These are phyloP conservation scores for Fusarium decemcellulare DNA, from an alignment of 2,329 filamentous ascomycete genomes.

Conservation along the genomic window DNA sequence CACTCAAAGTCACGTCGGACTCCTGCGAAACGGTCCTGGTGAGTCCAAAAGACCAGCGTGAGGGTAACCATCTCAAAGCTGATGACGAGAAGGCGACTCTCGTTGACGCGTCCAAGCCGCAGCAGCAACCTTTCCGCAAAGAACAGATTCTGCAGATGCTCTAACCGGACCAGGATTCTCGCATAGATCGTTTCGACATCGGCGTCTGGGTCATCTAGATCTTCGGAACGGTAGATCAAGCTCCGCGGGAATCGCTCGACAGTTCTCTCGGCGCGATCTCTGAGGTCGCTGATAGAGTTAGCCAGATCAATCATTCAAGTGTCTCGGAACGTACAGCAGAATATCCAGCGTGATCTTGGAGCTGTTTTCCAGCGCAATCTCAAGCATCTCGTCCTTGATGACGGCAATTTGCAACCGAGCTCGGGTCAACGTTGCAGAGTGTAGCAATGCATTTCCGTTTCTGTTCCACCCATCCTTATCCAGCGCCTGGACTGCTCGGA, in stretches of 20 bases:
- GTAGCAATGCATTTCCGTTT: constrained; percentile 52
- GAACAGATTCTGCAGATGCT: constrained; percentile 70
- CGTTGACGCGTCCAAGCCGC: constrained; percentile 56
- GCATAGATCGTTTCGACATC: constrained; percentile 55
- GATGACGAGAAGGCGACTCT: constrained; percentile 58
- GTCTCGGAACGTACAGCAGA: constrained; percentile 34
- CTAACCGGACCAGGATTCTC: constrained; percentile 62
- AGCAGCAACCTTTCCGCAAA: constrained; percentile 70
- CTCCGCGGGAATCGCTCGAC: constrained; percentile 55
- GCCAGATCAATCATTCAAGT: accelerated
- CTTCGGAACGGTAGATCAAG: constrained; percentile 55
- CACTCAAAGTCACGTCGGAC: constrained; percentile 63
- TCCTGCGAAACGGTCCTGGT: constrained; percentile 60
- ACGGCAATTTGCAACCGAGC: constrained; percentile 62
- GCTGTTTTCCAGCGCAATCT: constrained; percentile 63
- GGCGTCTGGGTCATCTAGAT: constrained; percentile 52
- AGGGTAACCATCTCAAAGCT: constrained; percentile 64
- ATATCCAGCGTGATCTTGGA: constrained; percentile 30
- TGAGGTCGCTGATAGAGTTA: constrained; percentile 51
- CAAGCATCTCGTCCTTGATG: constrained; percentile 71
- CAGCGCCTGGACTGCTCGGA: constrained; percentile 47
- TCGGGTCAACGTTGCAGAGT: constrained; percentile 61
- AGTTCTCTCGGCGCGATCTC: constrained; percentile 50
- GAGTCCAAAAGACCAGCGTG: constrained; percentile 64
- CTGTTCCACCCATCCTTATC: constrained; percentile 68